Base-by-base conservation (phyloP, 441 rosid genomes). In the Populus hybrid region DNA sequence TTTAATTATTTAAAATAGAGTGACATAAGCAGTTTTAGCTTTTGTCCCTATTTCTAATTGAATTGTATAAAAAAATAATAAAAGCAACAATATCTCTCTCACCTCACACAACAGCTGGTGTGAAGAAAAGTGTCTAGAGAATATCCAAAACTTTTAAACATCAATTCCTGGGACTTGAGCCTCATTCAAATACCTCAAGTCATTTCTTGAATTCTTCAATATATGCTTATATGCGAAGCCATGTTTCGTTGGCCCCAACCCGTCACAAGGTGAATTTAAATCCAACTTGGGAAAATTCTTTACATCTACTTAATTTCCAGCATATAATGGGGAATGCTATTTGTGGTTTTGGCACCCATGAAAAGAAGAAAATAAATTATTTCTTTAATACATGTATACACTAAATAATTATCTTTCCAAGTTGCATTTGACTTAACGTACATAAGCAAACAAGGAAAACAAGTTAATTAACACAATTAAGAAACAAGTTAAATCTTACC, bases 401-500 rank as follows among this genome's bases (percentile, higher is more conserved):
- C 26, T 72, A 6, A 24, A n/a, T 67, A 28, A 67, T 75, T 16
- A 16, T 18, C 30, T 67, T 69, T 18, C 57, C 65, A 67, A 71
- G 14, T 24, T 40, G 14, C 2, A 61, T 63, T 80, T 53, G 11
- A 30, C 32, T 42, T 71, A 76, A 69, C 35, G 4, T 36, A 50
- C 76, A 57, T 69, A 82, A 63, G 42, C 72, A 74, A 70, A 23
- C 0, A 69, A 53, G 9, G 28, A 36, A 23, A 67, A 64, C n/a
- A 32, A n/a, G 68, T n/a, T 8, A 30, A 69, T 12, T 10, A 71
- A 73, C 66, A 46, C 38, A 23, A 74, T 63, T 32, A 50, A 65
- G 68, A 36, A 61, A 72, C 38, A 42, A 77, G 66, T 10, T 30
- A 70, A 75, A 75, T 75, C 85, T 84, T 86, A 95, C 99, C 95